Evolutionary conservation across 2,329 filamentous ascomycete genomes (phyloP).

Genomic region (Botrytis porri): DNA sequence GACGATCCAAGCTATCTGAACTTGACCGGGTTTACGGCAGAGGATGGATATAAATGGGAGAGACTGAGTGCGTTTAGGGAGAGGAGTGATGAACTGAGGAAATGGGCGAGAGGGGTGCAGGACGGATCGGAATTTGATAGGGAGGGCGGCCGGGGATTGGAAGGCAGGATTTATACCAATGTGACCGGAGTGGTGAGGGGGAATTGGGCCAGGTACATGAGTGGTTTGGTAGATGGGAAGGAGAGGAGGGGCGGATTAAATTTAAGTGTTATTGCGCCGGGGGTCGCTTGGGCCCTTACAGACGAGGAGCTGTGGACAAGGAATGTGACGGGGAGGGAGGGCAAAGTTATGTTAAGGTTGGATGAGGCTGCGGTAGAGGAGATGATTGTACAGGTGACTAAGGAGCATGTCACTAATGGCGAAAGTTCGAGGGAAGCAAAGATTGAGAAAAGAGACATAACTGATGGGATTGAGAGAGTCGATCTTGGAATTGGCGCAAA

Average conservation of each 20-base stretch:
- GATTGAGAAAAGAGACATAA: not conserved
- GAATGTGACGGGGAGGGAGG: constrained; percentile 74
- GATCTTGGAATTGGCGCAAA: constrained; percentile 6
- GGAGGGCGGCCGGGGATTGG: constrained; percentile 20
- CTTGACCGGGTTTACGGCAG: constrained; percentile 71
- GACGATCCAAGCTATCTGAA: constrained; percentile 53
- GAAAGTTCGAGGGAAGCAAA: not conserved
- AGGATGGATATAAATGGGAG: constrained; percentile 77
- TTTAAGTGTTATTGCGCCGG: constrained; percentile 61
- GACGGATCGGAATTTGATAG: not conserved
- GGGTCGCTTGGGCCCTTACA: constrained; percentile 61
- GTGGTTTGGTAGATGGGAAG: constrained; percentile 27
- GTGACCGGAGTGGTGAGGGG: constrained; percentile 38
- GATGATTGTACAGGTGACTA: constrained; percentile 20
- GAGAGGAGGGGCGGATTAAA: constrained; percentile 50
- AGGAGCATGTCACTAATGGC: constrained; percentile 18
- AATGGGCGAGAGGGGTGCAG: constrained; percentile 46
- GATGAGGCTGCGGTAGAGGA: constrained; percentile 44
- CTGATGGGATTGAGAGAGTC: constrained; percentile 12
- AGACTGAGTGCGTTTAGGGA: constrained; percentile 65
- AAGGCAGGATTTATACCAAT: constrained; percentile 37
- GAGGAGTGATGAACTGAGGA: constrained; percentile 60
- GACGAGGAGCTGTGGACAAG: constrained; percentile 60
- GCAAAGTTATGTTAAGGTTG: constrained; percentile 67
- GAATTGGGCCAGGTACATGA: constrained; percentile 34